phyloP scores from a whole-genome alignment of 176 grass and related monocot species.

The Tillandsia fasciculata region DNA sequence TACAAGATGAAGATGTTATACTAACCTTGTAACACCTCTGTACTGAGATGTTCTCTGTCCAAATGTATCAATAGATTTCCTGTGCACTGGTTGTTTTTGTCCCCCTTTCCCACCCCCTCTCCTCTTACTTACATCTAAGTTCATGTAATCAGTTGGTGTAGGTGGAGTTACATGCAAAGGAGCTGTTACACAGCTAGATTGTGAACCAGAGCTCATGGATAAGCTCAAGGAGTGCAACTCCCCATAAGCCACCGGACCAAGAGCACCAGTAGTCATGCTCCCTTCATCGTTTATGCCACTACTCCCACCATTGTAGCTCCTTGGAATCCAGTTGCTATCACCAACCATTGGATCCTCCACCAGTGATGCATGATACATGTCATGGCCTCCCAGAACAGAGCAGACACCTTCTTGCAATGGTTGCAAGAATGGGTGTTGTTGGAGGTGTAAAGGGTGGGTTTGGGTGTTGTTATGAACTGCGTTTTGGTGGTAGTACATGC shows the following conservation, averaged over 20 bases:
- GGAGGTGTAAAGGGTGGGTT: constrained; percentile 11
- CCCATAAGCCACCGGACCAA: constrained; percentile 22
- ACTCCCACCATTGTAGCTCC: neutral
- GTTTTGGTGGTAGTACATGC: constrained; percentile 57
- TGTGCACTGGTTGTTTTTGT: constrained; percentile 79
- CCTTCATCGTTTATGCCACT: neutral
- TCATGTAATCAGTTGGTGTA: constrained; percentile 32
- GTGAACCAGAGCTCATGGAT: constrained; percentile 87
- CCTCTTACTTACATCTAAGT: constrained; percentile 56
- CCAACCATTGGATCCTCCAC: constrained; percentile 18
- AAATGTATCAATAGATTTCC: constrained; percentile 98
- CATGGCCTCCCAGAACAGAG: constrained; percentile 38
- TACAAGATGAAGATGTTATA: neutral
- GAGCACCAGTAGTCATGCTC: neutral
- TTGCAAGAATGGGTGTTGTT: constrained; percentile 35
- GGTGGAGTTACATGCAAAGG: constrained; percentile 15
- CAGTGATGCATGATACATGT: constrained; percentile 49
- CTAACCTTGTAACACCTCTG: constrained; percentile 86
- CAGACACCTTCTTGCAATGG: constrained; percentile 32
- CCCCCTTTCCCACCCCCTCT: constrained; percentile 32
- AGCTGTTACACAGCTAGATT: constrained; percentile 66
- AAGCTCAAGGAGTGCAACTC: constrained; percentile 56
- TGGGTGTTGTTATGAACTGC: constrained; percentile 11
- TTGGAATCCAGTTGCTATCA: constrained; percentile 18
- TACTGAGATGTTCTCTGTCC: constrained; percentile 96